Percentiles rank a stretch among this genome's conserved stretches.
These are phyloP conservation scores for Erodium texanum DNA, from an alignment of 441 rosid genomes.

Conservation along the genomic window DNA sequence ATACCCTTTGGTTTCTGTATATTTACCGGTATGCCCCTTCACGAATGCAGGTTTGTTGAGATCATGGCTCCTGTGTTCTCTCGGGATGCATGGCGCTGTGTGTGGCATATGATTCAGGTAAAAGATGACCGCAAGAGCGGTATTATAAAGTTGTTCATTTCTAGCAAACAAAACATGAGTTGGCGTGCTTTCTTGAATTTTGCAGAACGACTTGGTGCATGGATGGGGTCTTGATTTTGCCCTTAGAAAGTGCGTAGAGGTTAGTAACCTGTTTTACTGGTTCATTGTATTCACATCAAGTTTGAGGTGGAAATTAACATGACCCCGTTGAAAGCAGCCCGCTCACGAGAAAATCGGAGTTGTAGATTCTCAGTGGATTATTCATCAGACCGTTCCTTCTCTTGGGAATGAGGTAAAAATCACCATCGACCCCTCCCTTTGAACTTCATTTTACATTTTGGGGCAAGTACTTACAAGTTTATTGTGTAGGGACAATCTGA, in stretches of 20 bases:
- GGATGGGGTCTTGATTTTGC: slow-evolving; percentile 99
- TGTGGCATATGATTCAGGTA: slow-evolving; percentile 98
- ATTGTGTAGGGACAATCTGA: slow-evolving; percentile 53
- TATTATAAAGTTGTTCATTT: neutral
- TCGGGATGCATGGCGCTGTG: slow-evolving; percentile 91
- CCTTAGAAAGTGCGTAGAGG: slow-evolving; percentile 89
- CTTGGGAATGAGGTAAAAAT: slow-evolving; percentile 75
- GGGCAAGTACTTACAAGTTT: slow-evolving; percentile 5
- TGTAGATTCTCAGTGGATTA: slow-evolving; percentile 94
- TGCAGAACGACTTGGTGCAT: slow-evolving; percentile 94
- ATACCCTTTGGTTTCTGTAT: too few species aligned
- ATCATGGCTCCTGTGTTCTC: slow-evolving; percentile 99
- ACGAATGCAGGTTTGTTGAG: slow-evolving; percentile 81
- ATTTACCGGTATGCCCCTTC: too few species aligned
- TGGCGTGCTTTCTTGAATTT: neutral
- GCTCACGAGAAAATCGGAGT: slow-evolving; percentile 97
- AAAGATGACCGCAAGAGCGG: neutral
- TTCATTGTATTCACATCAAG: neutral
- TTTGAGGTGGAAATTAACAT: neutral
- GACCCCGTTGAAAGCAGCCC: slow-evolving; percentile 45
- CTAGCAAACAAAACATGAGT: neutral
- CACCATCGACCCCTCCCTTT: neutral
- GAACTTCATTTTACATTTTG: too few species aligned
- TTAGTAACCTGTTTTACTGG: slow-evolving; percentile 15
- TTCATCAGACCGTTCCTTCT: slow-evolving; percentile 87